These are phyloP conservation scores for Fagus sylvatica DNA, from an alignment of 306 rosid species.

Conservation along the genomic window DNA sequence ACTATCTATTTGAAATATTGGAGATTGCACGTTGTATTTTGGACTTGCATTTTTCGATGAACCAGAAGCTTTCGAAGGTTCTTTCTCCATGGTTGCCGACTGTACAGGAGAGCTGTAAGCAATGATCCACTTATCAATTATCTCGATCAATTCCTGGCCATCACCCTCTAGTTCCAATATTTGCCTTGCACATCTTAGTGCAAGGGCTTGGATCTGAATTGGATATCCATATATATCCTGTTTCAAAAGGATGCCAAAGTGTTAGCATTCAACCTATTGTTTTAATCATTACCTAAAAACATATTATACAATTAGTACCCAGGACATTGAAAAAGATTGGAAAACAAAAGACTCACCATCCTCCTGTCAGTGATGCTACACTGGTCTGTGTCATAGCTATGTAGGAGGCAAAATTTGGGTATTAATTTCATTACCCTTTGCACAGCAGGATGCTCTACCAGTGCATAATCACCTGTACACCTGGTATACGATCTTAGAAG, in stretches of 20 bases:
- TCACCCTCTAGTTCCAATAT: constrained; percentile 6
- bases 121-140: constrained; percentile 13
- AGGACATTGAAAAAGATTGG: neutral
- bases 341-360: constrained; percentile 18
- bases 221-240: constrained; percentile 24
- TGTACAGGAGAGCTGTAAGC: constrained; percentile 12
- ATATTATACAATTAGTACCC: neutral
- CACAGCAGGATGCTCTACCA: constrained; percentile 21
- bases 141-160: constrained; percentile 10
- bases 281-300: neutral
- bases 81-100: no score
- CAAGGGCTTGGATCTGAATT: constrained; percentile 22
- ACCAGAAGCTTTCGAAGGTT: no score
- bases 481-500: constrained; percentile 23
- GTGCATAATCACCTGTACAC: constrained; percentile 14
- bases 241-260: neutral
- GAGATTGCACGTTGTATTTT: no score
- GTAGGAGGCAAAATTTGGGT: constrained; percentile 26
- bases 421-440: constrained; percentile 30
- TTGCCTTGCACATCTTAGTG: constrained; percentile 15
- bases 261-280: neutral
- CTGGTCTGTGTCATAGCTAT: constrained; percentile 32
- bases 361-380: constrained; percentile 36
- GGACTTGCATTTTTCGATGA: no score
- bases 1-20: no score